Base-by-base conservation (phyloP, 495 filamentous ascomycete species). In the Haplographium delicatum region DNA sequence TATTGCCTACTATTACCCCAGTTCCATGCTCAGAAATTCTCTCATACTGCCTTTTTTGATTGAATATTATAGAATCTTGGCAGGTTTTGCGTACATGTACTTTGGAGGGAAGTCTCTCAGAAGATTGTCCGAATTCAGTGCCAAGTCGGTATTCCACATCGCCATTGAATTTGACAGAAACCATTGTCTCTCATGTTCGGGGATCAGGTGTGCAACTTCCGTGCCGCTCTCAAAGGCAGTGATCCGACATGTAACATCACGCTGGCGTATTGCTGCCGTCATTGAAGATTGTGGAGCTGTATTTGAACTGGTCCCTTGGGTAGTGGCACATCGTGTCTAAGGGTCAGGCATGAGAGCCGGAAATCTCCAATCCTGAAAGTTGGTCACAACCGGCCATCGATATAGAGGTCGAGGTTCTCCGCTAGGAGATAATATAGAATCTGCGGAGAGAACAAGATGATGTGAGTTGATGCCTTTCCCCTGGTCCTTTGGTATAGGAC, bases 321-420 rank as follows among this genome's bases (percentile, higher is more conserved):
- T 25, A 25, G 7, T 15, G 19, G 19, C 27, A 30, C 22, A 23
- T 43, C 25, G 20, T 42, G 33, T 40, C 37, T 16, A 27, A 20
- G 44, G 16, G 19, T 44, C 35, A 16, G 33, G 47, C 31, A 41
- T 11, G 23, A 24, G 5, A 26, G 9, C 9, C 23, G 48, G 48
- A 25, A 51, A 51, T 27, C 35, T 37, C 48, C 48, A 51, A 22
- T 51, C 48, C 20, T 51, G 48, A 27, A 51, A 51, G 22, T 16
- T 42, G 13, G 27, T 33, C 39, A 51, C 48, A 30, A 51, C 24
- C 24, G n/a, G 48, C 37, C 38, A 51, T 41, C 23, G 19, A 23
- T 22, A 40, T 19, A 20, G 44, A 7, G 31, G 10, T 28, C 19
- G 23, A 40, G 47, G 13, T 43, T 20, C 20, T 9, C 40, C 35